Base-by-base conservation (phyloP, 345 rosid species). In the Cardiospermum halicacabum region DNA sequence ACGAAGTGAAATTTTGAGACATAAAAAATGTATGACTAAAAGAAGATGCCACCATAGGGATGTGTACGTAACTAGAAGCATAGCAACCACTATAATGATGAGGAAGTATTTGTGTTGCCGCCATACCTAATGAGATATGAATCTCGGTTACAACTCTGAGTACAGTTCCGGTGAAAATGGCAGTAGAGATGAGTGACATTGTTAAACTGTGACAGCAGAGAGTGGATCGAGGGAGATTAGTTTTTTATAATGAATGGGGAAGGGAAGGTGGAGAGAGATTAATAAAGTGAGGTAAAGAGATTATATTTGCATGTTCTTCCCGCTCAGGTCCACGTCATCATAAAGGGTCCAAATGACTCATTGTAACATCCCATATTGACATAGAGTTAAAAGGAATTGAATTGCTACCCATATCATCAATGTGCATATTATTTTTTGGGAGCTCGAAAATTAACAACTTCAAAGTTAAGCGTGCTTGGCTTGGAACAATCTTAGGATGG, bases 1-100 rank as follows among this genome's bases (percentile, higher is more conserved):
- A 92, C 86, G 76, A 88, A 93, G 72, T 89, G 74, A 78, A 80
- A 88, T 3, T 97, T 84, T 0, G 91, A 80, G 49, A 92, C 86
- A 73, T 92, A 92, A 68, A 88, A 92, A 11, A 76, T 70, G 73
- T 92, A 92, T 0, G 98, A 92, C 98, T 97, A 92, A 80, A 92
- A 92, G 80, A 92, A 92, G 62, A 92, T 97, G 3, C 97, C 93
- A 11, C 96, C 98, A 0, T 96, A 89, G 2, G 96, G 93, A 2
- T 96, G 87, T 16, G 92, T 92, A 0, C 98, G 96, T 16, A 86
- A 81, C 0, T 96, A 97, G 61, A 89, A 92, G 66, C 96, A 92
- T 56, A 92, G 93, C 26, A 92, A 83, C 98, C 98, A 92, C 53
- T 89, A 96, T 36, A 89, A 75, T 1, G 96, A 85, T 51, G 94